These are phyloP conservation scores for Zygoascus meyerae DNA, from an alignment of 1,139 yeast species.

Conservation along the genomic window DNA sequence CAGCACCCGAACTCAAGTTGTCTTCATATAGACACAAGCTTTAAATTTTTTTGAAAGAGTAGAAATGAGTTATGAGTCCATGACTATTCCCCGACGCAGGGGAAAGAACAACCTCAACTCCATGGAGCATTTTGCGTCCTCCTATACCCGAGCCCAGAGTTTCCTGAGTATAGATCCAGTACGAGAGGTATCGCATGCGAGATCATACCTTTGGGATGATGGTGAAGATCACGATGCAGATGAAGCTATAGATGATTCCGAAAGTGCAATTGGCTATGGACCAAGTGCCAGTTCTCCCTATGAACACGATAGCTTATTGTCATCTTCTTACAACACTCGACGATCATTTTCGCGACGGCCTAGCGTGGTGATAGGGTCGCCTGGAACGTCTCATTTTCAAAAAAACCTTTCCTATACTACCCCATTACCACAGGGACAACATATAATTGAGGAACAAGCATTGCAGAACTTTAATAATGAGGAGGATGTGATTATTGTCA, in stretches of 20 bases:
- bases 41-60: too few species aligned
- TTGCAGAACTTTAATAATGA: slow-evolving; percentile 41
- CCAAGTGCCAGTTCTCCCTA: not conserved
- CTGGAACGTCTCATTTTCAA: slow-evolving; percentile 2
- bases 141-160: slow-evolving; percentile 72
- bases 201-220: slow-evolving; percentile 43
- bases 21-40: not conserved
- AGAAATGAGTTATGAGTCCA: slow-evolving; percentile 9
- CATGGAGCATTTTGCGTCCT: slow-evolving; percentile 69
- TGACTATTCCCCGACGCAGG: slow-evolving; percentile 10
- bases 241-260: slow-evolving; percentile 17
- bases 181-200: slow-evolving; percentile 33
- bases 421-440: slow-evolving; percentile 18
- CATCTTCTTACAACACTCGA: not conserved
- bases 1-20: not conserved
- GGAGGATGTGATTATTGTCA: slow-evolving; percentile 48
- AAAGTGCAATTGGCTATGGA: slow-evolving; percentile 7
- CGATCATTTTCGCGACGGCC: not conserved
- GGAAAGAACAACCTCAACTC: slow-evolving; percentile 43
- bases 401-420: slow-evolving; percentile 9
- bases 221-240: slow-evolving; percentile 22
- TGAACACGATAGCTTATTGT: slow-evolving; percentile 5
- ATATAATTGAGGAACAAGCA: slow-evolving; percentile 25
- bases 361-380: slow-evolving; percentile 1
- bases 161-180: slow-evolving; percentile 51